Percentiles rank a stretch among this genome's conserved stretches.
These are phyloP conservation scores for Gossypium herbaceum DNA, from an alignment of 345 rosid genomes.

Conservation along the genomic window DNA sequence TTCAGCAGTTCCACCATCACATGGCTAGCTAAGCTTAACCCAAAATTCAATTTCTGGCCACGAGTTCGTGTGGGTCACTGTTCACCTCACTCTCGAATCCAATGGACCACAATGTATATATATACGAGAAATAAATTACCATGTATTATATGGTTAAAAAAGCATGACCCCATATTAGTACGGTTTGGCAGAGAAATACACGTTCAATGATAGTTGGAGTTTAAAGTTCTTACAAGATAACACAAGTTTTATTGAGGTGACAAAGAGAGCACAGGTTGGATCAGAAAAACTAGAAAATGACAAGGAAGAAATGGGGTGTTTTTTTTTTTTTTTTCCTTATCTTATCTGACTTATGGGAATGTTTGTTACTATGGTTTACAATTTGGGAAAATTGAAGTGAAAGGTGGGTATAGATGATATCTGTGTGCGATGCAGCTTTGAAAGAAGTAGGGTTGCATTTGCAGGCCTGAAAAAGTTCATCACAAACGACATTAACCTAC, in stretches of 20 bases:
- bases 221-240: neutral
- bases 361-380: neutral
- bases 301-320: neutral
- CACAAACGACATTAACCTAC: conserved; percentile 11
- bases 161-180: neutral
- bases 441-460: conserved; percentile 5
- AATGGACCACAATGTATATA: neutral
- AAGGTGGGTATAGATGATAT: neutral
- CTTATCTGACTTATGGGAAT: conserved; percentile 7
- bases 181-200: conserved; percentile 14
- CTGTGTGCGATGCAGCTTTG: neutral
- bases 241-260: neutral
- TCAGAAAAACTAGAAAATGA: neutral
- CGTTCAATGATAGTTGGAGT: neutral
- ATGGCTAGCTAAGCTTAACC: conserved; percentile 1
- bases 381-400: neutral
- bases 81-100: neutral
- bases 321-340: neutral
- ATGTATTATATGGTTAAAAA: neutral
- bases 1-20: neutral
- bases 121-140: neutral
- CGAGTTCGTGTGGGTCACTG: conserved; percentile 1
- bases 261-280: neutral
- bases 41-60: conserved; percentile 5
- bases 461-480: conserved; percentile 1